Base-by-base conservation (phyloP, 345 rosid genomes). In the Heritiera littoralis region DNA sequence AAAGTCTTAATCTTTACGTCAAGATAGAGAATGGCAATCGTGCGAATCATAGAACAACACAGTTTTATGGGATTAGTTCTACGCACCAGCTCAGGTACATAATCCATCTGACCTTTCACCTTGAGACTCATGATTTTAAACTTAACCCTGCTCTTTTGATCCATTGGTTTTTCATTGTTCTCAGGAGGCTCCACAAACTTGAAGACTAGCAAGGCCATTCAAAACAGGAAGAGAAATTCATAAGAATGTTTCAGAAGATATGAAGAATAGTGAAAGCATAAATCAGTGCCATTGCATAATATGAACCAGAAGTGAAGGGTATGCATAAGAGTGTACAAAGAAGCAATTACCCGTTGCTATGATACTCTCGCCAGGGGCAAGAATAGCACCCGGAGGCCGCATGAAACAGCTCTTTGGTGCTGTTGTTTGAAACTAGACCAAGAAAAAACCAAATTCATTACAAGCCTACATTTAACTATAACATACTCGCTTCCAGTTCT, bases 361-460 rank as follows among this genome's bases (percentile, higher is more conserved):
- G 75, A 97, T 78, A 80, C 90, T 90, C 86, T 97, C 98, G 17
- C 98, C 92, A 41, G 99, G 99, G 73, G 96, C 84, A 85, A 97
- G 98, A 85, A 97, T 83, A 55, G 96, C 98, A 45, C 97, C 99
- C 0, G 98, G 98, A 48, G 99, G 99, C 61, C 99, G 98, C 99
- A 97, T 97, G 86, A 93, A 97, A 83, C 99, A 97, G 87, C 99
- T 97, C 85, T 97, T 97, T 0, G 98, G 99, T 35, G 94, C 96
- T 56, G 98, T 97, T 46, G 99, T 97, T 92, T 97, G 99, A 84
- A 97, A 97, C 98, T 97, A 81, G 80, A 85, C 30, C 69, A 78
- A 60, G 15, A 15, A 66, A 61, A 81, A 71, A 45, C 63, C 52
- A 23, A 23, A 23, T 23, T 54, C 2, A 28, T 58, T 45, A 79